Conservation (phyloP, 1,284 basidiomycete genomes). For the Leucocoprinus gongylophorus region DNA sequence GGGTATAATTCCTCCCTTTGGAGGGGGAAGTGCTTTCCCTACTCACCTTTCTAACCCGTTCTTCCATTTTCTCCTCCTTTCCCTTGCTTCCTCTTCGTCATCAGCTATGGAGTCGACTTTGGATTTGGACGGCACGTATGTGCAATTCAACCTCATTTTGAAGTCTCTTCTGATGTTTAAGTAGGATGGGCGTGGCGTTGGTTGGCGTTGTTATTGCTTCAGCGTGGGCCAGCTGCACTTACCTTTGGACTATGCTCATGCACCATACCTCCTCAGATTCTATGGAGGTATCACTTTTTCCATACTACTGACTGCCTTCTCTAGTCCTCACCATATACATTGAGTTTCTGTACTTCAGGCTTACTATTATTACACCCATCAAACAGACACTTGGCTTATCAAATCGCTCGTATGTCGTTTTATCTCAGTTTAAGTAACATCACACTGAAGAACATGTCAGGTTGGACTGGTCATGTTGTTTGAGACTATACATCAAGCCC, state of each 20-base stretch:
- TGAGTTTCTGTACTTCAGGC: slow-evolving; percentile 50
- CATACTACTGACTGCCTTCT: not conserved
- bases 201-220: slow-evolving; percentile 44
- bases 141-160: not conserved
- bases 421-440: not conserved
- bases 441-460: slow-evolving; percentile 23
- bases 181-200: slow-evolving; percentile 43
- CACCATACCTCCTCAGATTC: slow-evolving; percentile 28
- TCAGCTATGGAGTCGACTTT: not conserved
- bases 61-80: not conserved
- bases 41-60: not conserved
- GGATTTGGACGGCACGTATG: slow-evolving; percentile 5
- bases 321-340: not conserved
- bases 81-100: not conserved
- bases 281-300: slow-evolving; percentile 40
- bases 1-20: not conserved
- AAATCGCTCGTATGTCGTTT: slow-evolving; percentile 35
- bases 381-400: slow-evolving; percentile 40
- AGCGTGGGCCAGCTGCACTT: slow-evolving; percentile 27
- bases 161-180: not conserved
- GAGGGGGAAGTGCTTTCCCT: not conserved
- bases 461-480: slow-evolving; percentile 40
- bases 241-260: not conserved
- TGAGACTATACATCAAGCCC: slow-evolving; percentile 47
- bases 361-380: slow-evolving; percentile 50